These are phyloP conservation scores for Actinomucor elegans DNA, from an alignment of 371 early-diverging fungal genomes.

Conservation along the genomic window DNA sequence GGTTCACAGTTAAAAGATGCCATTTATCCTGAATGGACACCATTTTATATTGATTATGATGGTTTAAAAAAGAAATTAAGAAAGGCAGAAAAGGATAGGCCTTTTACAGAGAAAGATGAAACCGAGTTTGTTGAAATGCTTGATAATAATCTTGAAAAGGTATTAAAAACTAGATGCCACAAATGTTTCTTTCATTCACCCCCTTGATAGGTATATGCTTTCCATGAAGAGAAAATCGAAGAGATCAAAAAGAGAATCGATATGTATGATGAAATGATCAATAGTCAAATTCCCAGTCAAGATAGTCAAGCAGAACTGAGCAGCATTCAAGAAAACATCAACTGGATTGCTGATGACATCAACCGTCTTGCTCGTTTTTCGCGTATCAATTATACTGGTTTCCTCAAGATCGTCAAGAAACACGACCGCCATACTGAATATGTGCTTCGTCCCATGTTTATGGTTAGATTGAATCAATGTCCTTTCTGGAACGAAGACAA, in stretches of 20 bases:
- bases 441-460: slow-evolving; percentile 85
- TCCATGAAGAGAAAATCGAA: slow-evolving; percentile 87
- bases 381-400: slow-evolving; percentile 95
- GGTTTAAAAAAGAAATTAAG: slow-evolving; percentile 85
- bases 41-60: slow-evolving; percentile 92
- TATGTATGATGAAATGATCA: slow-evolving; percentile 59
- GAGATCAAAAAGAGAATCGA: slow-evolving; percentile 84
- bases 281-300: slow-evolving; percentile 46
- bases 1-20: slow-evolving; percentile 83
- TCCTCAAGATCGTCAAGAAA: slow-evolving; percentile 96
- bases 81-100: slow-evolving; percentile 60
- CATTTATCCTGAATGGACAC: slow-evolving; percentile 87
- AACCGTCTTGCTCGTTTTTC: slow-evolving; percentile 92
- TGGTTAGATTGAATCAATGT: slow-evolving; percentile 81
- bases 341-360: slow-evolving; percentile 83
- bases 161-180: slow-evolving; percentile 19
- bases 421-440: slow-evolving; percentile 95
- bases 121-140: slow-evolving; percentile 83
- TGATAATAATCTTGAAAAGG: slow-evolving; percentile 92
- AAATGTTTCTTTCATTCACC: too few relatives aligned
- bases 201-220: slow-evolving; percentile 77
- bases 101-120: slow-evolving; percentile 75
- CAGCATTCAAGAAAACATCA: slow-evolving; percentile 76
- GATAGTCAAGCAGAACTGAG: slow-evolving; percentile 55
- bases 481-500: slow-evolving; percentile 93